These are phyloP conservation scores for Stephania yunnanensis DNA, from an alignment of 164 flowering plant genomes.

Conservation along the genomic window DNA sequence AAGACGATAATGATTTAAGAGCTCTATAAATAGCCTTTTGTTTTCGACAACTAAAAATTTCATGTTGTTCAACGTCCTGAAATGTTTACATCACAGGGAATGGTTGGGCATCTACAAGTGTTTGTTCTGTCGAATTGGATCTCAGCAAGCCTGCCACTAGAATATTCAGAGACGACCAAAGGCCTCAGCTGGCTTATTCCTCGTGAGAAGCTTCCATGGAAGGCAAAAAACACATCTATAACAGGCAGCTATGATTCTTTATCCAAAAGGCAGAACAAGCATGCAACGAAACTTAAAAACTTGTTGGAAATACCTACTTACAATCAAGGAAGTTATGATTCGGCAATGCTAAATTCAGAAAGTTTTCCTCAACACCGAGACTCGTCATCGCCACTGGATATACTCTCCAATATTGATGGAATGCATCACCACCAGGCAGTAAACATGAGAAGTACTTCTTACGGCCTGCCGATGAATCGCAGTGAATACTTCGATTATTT, in stretches of 20 bases:
- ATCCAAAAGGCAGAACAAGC: conserved; percentile 14
- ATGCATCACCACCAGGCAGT: conserved; percentile 15
- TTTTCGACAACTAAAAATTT: not conserved
- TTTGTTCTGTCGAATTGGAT: conserved; percentile 51
- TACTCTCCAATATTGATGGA: conserved; percentile 13
- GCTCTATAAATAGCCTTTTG: not conserved
- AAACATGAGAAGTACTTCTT: conserved; percentile 24
- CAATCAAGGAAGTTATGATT: conserved; percentile 8
- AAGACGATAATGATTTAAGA: too few relatives aligned
- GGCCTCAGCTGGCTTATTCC: conserved; percentile 67
- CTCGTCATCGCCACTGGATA: conserved; percentile 9
- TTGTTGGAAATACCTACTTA: conserved; percentile 8
- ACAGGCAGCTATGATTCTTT: conserved; percentile 24
- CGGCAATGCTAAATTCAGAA: conserved; percentile 14
- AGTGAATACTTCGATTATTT: conserved; percentile 47
- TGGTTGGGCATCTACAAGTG: conserved; percentile 54
- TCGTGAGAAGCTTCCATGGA: conserved; percentile 54
- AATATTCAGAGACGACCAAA: conserved; percentile 50
- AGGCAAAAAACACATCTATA: conserved; percentile 18
- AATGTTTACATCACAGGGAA: conserved; percentile 32
- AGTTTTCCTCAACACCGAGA: conserved; percentile 17
- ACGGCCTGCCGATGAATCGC: conserved; percentile 36
- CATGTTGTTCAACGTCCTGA: not conserved
- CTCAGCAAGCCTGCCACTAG: conserved; percentile 30
- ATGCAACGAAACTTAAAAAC: conserved; percentile 9